Evolutionary conservation across 441 rosid genomes (phyloP), one percentile per base, ranked within the genome.

Genomic region (Sinapis alba): DNA sequence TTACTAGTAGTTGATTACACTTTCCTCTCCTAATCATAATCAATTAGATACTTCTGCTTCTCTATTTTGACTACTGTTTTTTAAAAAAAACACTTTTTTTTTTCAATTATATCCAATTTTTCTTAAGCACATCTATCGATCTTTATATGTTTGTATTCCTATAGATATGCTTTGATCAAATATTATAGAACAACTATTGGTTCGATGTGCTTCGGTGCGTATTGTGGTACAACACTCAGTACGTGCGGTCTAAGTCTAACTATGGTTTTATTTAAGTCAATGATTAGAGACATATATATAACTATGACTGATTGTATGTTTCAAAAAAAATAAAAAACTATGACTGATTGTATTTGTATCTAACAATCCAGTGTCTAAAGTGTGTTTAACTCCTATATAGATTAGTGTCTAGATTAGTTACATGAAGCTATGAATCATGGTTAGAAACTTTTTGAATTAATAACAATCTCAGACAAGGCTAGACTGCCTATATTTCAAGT

Each of bases 401-500:
- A 38, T 38, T 13, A 38, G 45, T 38, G 45, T 38, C 45, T 38
- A 32, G 36, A 36, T 36, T 36, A 43, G 50, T 43, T 43, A 43
- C 50, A 43, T 43, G 50, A 13, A 56, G 30, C 47, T 64, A 47
- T 36, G 16, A n/a, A 21, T 13, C 7, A 61, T 41, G 20, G 30
- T 54, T 64, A 56, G 57, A 54, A 65, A 27, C 5, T 65, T 41
- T 41, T 54, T 20, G 50, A 69, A 10, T 12, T 47, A 43, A 27
- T 16, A 34, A 61, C 47, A 47, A 4, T 50, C 34, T 68, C 32
- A 75, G 53, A 67, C 34, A 21, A 30, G 68, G 41, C 12, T 34
- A 75, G 7, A 13, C 10, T n/a, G n/a, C n/a, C n/a, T 38, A 61
- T 68, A 62, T 38, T 69, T 53, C 53, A 65, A 76, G 41, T 16